These are phyloP conservation scores for Bruguiera hainesii DNA, from an alignment of 441 rosid genomes.

Conservation along the genomic window DNA sequence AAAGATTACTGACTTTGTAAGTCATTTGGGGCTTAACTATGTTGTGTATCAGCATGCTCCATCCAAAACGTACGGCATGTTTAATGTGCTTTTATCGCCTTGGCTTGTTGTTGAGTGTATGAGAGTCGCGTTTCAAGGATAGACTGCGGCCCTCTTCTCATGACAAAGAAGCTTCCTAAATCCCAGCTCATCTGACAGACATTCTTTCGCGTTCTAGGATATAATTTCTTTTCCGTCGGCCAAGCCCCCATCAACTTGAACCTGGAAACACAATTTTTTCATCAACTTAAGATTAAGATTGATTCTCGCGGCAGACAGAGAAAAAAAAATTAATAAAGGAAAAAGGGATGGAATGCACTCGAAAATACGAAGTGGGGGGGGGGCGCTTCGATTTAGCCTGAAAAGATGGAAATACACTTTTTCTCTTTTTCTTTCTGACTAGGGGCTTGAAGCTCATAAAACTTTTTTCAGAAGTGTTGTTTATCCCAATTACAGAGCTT, in stretches of 20 bases:
- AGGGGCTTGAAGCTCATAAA: neutral
- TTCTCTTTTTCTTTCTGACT: neutral
- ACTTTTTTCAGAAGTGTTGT: neutral
- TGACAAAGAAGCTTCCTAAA: neutral
- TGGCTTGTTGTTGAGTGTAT: no score
- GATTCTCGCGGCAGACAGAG: neutral
- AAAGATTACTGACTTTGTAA: no score
- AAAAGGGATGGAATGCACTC: neutral
- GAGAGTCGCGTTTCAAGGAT: neutral
- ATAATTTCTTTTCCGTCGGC: neutral
- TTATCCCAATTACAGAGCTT: neutral
- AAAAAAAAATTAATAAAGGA: neutral
- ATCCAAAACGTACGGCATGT: no score
- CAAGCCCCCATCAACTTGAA: neutral
- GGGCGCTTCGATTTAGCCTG: neutral
- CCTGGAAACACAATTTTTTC: neutral
- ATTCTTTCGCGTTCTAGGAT: neutral
- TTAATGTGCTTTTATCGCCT: no score
- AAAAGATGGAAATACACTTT: neutral
- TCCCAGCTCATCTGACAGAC: neutral
- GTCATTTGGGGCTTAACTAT: no score
- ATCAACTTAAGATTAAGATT: neutral
- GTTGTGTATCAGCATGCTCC: no score
- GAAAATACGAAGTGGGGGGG: neutral
- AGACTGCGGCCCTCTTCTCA: neutral